These are phyloP conservation scores for Megacollybia marginata DNA, from an alignment of 768 basidiomycete species.

Conservation along the genomic window DNA sequence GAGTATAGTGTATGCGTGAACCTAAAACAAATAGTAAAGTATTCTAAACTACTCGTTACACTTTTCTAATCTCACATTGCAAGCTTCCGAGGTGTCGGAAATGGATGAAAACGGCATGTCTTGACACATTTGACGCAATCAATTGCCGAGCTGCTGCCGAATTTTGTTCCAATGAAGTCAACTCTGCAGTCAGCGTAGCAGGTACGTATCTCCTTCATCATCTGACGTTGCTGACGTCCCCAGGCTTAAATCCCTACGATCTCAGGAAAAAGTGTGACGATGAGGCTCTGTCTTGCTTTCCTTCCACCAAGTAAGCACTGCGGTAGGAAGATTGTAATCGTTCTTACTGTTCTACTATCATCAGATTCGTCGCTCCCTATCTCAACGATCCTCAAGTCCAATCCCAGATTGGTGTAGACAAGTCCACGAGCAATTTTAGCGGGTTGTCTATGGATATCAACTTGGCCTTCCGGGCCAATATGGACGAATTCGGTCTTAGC, in stretches of 20 bases:
- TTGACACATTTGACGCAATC: too few species aligned
- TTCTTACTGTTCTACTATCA: neutral
- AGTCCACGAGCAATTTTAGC: slow-evolving; percentile 28
- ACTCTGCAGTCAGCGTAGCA: too few species aligned
- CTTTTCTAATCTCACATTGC: too few species aligned
- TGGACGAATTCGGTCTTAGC: slow-evolving; percentile 39
- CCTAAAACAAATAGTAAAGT: too few species aligned
- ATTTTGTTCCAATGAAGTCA: too few species aligned
- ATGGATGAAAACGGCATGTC: too few species aligned
- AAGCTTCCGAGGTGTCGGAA: too few species aligned
- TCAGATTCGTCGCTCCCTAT: slow-evolving; percentile 38
- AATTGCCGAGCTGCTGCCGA: too few species aligned
- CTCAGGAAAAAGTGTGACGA: neutral
- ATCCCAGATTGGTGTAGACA: slow-evolving; percentile 41
- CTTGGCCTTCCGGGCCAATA: slow-evolving; percentile 34
- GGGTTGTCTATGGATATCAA: slow-evolving; percentile 37
- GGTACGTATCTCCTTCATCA: too few species aligned
- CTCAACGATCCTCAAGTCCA: slow-evolving; percentile 44
- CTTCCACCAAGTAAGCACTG: neutral
- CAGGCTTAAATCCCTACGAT: neutral
- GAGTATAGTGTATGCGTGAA: too few species aligned
- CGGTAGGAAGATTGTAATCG: neutral
- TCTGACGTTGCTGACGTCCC: too few species aligned
- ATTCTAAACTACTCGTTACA: too few species aligned
- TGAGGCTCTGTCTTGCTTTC: neutral